Base-by-base conservation (phyloP, 768 basidiomycete species). In the Lyophyllum atratum region DNA sequence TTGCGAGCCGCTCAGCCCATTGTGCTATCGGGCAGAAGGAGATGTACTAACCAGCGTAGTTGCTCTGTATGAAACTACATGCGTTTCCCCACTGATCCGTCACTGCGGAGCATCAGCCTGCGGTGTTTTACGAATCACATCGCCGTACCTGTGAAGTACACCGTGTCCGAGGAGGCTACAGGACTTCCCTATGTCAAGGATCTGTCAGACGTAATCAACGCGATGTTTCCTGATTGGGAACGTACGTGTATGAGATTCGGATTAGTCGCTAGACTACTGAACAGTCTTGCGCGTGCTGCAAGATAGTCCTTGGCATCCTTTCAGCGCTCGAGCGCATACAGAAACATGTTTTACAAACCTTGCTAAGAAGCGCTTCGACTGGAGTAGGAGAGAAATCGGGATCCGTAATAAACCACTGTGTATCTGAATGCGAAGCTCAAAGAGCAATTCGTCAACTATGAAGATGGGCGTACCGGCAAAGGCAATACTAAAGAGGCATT, bases 401-500 rank as follows among this genome's bases (percentile, higher is more conserved):
- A 68, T 98, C 97, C 1, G 93, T 82, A n/a, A 98, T 90, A 71
- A 91, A 98, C 73, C 91, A 91, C 66, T 89, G 85, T 33, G 85
- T 89, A 60, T 97, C 95, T 90, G 68, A 85, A 65, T 40, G 17
- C n/a, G n/a, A 10, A n/a, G 11, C 17, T 40, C n/a, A 19, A 15
- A 40, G 11, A 4, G 39, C 39, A 4, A n/a, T 19, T 19, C 2
- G 11, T n/a, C 17, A 4, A 2, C 7, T 6, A n/a, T 10, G 39
- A 40, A 4, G 2, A n/a, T n/a, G 15, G 10, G 10, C 10, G 4
- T 19, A 40, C 39, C 39, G 4, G 39, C 39, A 19, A 40, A 40
- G 7, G 39, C 39, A n/a, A 40, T 40, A 15, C 39, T 40, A 19
- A 19, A 40, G 39, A 19, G n/a, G 39, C n/a, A 4, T 40, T 10